These are phyloP conservation scores for Phytophthora cryptogea DNA, from an alignment of 352 stramenopile genomes.

Conservation along the genomic window DNA sequence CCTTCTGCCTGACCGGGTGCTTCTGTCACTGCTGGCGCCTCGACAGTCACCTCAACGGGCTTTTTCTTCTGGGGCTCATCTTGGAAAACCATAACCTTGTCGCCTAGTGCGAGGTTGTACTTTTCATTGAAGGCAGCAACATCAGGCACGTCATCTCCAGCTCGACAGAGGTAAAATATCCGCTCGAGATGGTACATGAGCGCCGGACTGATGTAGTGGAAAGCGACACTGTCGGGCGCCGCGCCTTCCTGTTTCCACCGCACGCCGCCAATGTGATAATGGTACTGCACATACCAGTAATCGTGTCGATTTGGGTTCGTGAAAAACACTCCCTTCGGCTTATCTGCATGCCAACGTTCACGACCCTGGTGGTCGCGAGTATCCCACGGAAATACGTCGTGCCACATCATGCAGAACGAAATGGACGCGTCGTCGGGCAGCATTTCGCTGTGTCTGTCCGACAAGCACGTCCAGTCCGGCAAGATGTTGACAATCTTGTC, in stretches of 20 bases:
- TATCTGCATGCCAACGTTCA: constrained; percentile 80
- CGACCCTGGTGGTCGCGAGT: constrained; percentile 68
- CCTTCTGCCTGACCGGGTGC: constrained; percentile 7
- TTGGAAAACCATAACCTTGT: constrained; percentile 51
- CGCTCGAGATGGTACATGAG: constrained; percentile 86
- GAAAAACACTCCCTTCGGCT: constrained; percentile 70
- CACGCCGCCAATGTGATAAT: constrained; percentile 71
- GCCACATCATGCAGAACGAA: constrained; percentile 89
- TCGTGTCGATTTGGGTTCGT: constrained; percentile 52
- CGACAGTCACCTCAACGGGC: background rate
- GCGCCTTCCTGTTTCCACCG: constrained; percentile 49
- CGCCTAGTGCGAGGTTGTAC: constrained; percentile 52
- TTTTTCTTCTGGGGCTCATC: constrained; percentile 29
- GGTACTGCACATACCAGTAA: constrained; percentile 80
- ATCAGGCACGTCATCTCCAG: constrained; percentile 45
- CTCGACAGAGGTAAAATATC: constrained; percentile 70
- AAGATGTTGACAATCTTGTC: constrained; percentile 69
- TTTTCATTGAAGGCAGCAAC: constrained; percentile 60
- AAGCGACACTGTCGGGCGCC: constrained; percentile 71
- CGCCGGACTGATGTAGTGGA: constrained; percentile 73
- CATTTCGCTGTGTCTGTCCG: constrained; percentile 68
- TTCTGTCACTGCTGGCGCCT: constrained; percentile 1
- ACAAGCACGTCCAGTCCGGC: constrained; percentile 62
- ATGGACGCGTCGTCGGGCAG: constrained; percentile 80
- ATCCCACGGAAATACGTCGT: constrained; percentile 72